Conservation (phyloP, 495 filamentous ascomycete genomes). For the Parathielavia hyrcaniae region DNA sequence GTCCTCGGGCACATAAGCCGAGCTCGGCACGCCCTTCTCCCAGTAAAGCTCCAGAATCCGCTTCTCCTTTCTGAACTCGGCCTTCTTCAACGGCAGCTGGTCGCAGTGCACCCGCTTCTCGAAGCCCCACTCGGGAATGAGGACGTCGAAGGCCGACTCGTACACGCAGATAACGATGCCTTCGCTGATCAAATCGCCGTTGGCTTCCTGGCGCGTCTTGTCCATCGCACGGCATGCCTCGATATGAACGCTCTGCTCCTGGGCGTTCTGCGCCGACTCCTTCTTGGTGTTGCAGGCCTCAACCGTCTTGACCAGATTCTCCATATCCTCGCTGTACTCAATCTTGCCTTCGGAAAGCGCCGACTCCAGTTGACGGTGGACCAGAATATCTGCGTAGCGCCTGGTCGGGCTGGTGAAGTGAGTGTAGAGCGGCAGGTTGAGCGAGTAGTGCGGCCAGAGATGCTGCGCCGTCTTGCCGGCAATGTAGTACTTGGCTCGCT, state of each 20-base stretch:
- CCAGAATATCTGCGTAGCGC: conserved; percentile 89
- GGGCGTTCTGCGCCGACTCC: conserved; percentile 92
- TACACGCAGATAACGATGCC: conserved; percentile 96
- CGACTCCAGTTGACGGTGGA: conserved; percentile 90
- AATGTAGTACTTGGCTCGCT: conserved; percentile 90
- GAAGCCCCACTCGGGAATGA: conserved; percentile 97
- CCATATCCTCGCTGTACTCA: conserved; percentile 85
- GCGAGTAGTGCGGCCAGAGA: conserved; percentile 75
- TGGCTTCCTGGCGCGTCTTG: conserved; percentile 71
- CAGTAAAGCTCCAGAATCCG: conserved; percentile 93
- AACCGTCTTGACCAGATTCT: conserved; percentile 82
- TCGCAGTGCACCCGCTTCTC: conserved; percentile 99
- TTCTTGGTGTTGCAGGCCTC: conserved; percentile 99
- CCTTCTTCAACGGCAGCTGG: conserved; percentile 95
- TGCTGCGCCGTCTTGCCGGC: conserved; percentile 65
- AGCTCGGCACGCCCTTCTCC: conserved; percentile 98
- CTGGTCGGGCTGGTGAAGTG: conserved; percentile 96
- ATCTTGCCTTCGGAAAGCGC: conserved; percentile 73
- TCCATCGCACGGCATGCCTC: conserved; percentile 95
- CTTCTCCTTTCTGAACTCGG: conserved; percentile 92
- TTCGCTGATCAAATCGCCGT: conserved; percentile 91
- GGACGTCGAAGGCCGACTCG: conserved; percentile 95
- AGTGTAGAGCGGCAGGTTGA: conserved; percentile 91
- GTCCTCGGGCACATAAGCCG: conserved; percentile 93
- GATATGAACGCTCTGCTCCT: conserved; percentile 98